phyloP scores from a whole-genome alignment of 129 eudicot species.

The Deinandra increscens region DNA sequence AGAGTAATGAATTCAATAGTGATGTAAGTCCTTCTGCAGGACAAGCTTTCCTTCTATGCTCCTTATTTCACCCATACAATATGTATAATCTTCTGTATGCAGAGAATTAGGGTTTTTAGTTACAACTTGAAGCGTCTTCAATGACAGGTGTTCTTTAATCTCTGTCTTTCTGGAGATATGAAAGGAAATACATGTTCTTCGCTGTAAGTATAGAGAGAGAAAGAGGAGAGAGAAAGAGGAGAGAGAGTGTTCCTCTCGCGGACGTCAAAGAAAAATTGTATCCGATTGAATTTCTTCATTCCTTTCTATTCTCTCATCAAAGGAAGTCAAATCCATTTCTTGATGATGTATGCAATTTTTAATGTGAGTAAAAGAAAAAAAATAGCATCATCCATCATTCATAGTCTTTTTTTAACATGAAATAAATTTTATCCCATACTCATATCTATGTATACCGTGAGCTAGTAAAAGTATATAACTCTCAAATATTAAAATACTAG shows the following conservation, averaged over 20 bases:
- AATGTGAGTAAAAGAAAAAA: no score
- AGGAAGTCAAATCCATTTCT: conserved; percentile 72
- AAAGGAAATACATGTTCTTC: conserved; percentile 44
- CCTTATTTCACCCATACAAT: conserved; percentile 11
- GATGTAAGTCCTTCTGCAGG: conserved; percentile 12
- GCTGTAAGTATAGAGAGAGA: conserved; percentile 69
- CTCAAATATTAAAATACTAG: no score
- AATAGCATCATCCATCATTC: no score
- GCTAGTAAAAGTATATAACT: no score
- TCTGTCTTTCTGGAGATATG: conserved; percentile 34
- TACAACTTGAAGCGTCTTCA: conserved; percentile 16
- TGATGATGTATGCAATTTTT: no score
- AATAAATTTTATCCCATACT: no score
- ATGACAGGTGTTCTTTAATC: conserved; percentile 29
- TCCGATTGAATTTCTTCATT: conserved; percentile 70
- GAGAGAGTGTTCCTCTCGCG: conserved; percentile 61
- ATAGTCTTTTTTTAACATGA: no score
- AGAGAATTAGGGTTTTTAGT: conserved; percentile 28
- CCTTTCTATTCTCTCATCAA: conserved; percentile 40
- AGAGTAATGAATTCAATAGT: conserved; percentile 26
- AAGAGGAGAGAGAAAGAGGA: conserved; percentile 46
- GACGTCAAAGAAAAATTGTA: conserved; percentile 89
- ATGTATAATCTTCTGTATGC: neutral
- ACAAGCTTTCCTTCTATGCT: conserved; percentile 11
- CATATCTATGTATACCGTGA: no score